Evolutionary conservation across 169 alveolate genomes (phyloP), one percentile per base, ranked within the genome.

Genomic region (Theileria orientalis): DNA sequence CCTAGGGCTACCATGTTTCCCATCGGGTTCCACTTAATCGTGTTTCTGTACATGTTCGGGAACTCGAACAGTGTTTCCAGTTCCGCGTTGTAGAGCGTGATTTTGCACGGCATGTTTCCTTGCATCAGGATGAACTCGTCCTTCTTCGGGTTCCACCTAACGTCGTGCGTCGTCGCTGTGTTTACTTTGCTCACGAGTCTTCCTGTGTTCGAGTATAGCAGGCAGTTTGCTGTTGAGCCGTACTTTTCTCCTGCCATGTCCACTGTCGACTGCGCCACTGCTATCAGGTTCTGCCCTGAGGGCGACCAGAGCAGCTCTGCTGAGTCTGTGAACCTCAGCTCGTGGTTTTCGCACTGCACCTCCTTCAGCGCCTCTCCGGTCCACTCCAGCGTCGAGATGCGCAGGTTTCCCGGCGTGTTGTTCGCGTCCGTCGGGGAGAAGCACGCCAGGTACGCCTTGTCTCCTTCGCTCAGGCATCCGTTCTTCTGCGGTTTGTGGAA

Each of bases 1-100:
- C 92, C 89, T 29, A 89, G 54, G 1, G 91, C 92, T 6, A 89
- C 87, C 91, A 84, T 84, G 59, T 84, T 84, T 0, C 92, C 92
- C 74, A 82, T 54, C 1, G 92, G 87, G 69, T 88, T 82, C 93
- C 93, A 89, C 66, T 78, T 75, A 19, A 89, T 84, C 11, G 91
- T 89, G 84, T 89, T 89, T 35, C 90, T 73, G 70, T 89, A 89
- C 62, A 60, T 69, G 8, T 85, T 76, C 16, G 86, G 73, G 47
- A 89, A 76, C 73, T 84, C 83, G 29, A 56, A 72, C 42, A 84
- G 52, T 0, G 69, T n/a, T 33, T 70, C 79, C 40, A 85, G 82
- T 13, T 72, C 59, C n/a, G 69, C 71, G 47, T 85, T 79, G 69
- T 82, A 84, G 52, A 89, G 59, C 51, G 80, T 84, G 30, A 84